Percentiles rank a stretch among this genome's conserved stretches.
Evolutionary conservation across 805 yeast genomes (phyloP).

Genomic region (Wickerhamiella cacticola): DNA sequence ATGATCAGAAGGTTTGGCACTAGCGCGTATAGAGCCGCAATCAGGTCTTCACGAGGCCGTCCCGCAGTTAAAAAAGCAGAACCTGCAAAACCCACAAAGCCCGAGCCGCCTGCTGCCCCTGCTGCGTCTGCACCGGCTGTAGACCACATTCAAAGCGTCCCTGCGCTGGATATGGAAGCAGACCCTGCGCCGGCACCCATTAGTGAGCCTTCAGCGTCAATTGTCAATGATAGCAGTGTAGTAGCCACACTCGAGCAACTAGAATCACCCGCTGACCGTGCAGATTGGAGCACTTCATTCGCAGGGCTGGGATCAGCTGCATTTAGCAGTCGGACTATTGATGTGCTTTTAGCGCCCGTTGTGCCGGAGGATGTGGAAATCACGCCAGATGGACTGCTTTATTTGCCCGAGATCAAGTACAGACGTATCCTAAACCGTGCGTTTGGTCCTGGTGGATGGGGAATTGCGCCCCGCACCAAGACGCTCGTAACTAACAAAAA

Average conservation of each 20-base stretch:
- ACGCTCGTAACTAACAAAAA: slow-evolving; percentile 60
- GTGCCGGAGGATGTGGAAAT: slow-evolving; percentile 70
- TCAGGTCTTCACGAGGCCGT: background rate
- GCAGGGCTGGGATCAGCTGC: slow-evolving; percentile 76
- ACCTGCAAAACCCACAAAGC: background rate
- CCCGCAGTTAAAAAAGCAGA: slow-evolving; percentile 10
- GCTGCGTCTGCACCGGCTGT: background rate
- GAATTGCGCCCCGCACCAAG: slow-evolving; percentile 84
- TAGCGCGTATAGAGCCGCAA: background rate
- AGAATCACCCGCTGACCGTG: slow-evolving; percentile 13
- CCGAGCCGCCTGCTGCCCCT: slow-evolving; percentile 4
- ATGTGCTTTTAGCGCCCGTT: slow-evolving; percentile 51
- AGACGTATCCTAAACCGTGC: slow-evolving; percentile 79
- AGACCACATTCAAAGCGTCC: slow-evolving; percentile 10
- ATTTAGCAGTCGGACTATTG: slow-evolving; percentile 49
- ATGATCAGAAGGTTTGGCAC: background rate
- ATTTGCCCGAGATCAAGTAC: slow-evolving; percentile 90
- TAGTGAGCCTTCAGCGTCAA: background rate
- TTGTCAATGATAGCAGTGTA: slow-evolving; percentile 11
- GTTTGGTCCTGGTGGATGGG: slow-evolving; percentile 99
- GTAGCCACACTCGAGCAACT: slow-evolving; percentile 10
- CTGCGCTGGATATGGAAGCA: slow-evolving; percentile 5
- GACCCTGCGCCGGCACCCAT: background rate
- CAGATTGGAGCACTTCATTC: slow-evolving; percentile 78
- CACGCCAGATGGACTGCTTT: slow-evolving; percentile 88